Evolutionary conservation across 2,329 filamentous ascomycete genomes (phyloP), one percentile per base, ranked within the genome.

Genomic region (Pezicula carpinea): DNA sequence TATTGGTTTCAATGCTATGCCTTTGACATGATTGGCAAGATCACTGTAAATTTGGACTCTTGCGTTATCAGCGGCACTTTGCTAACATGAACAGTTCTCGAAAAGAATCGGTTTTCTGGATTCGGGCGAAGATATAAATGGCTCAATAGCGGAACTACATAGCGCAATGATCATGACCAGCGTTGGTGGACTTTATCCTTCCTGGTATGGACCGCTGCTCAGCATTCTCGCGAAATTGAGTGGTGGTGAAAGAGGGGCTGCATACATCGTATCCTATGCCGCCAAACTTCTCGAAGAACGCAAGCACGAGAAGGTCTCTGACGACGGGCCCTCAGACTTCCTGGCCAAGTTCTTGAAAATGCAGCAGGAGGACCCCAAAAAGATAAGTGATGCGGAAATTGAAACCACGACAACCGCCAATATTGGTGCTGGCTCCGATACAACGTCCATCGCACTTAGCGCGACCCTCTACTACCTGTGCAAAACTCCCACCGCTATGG

Each of bases 1-100:
- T 55, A 65, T 33, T 69, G 67, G 65, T 58, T 72, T 42, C 69
- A 72, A 46, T 72, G 59, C 48, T 73, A 66, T 40, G 69, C 67
- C 0, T 71, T 71, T 29, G 69, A 75, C 38, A 70, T 75, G 1
- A 74, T 77, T 18, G 71, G 70, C 0, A 64, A 69, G 32, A 72
- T 76, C 14, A 74, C 70, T 0, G 38, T 40, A 26, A 18, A 10
- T 40, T 40, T 21, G 5, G 5, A 14, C 33, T 18, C 22, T 18
- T 22, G 13, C 14, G 4, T n/a, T 40, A 3, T 10, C 14, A 17
- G 4, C 15, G 2, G 4, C 13, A 7, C n/a, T 5, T 6, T n/a
- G 6, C 19, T 40, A 18, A 19, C n/a, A 14, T n/a, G 13, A 40
- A 26, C 21, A 40, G 38, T 65, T 66, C 23, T 64, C 54, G 21